These are phyloP conservation scores for Parafenestella ontariensis DNA, from an alignment of 2,329 filamentous ascomycete species.

Conservation along the genomic window DNA sequence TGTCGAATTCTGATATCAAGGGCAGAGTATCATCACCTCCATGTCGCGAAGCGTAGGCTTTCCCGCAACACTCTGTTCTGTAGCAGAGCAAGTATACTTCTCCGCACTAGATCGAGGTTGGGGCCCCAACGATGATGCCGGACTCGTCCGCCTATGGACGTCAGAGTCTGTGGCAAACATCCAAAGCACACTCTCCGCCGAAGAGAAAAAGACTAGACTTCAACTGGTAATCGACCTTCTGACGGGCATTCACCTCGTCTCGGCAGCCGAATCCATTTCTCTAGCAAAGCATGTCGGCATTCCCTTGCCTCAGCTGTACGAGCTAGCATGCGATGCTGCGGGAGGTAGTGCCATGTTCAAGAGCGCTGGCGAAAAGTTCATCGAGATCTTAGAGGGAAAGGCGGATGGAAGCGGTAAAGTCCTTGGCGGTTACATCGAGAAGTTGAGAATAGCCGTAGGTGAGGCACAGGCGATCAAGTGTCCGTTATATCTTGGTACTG, in stretches of 20 bases:
- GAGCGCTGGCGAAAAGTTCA: conserved; percentile 39
- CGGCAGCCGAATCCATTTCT: conserved; percentile 48
- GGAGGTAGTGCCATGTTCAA: conserved; percentile 48
- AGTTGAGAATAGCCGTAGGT: conserved; percentile 37
- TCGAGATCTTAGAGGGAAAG: conserved; percentile 41
- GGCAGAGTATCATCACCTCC: conserved; percentile 69
- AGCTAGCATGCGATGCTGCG: conserved; percentile 46
- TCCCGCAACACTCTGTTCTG: conserved; percentile 66
- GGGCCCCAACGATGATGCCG: conserved; percentile 62
- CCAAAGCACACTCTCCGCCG: conserved; percentile 25
- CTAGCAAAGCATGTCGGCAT: conserved; percentile 48
- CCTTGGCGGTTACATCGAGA: conserved; percentile 27
- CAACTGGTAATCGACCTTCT: conserved; percentile 47
- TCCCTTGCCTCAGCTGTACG: conserved; percentile 47
- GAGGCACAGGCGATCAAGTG: conserved; percentile 46
- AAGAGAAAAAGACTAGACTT: conserved; percentile 40
- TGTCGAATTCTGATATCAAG: conserved; percentile 4
- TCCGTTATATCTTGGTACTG: conserved; percentile 42
- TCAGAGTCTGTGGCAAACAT: conserved; percentile 48
- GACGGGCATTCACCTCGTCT: conserved; percentile 44
- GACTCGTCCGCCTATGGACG: conserved; percentile 62
- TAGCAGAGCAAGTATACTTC: conserved; percentile 71
- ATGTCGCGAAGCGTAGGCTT: conserved; percentile 66
- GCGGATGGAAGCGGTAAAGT: conserved; percentile 22
- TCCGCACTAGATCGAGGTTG: conserved; percentile 65